Percentiles rank a stretch among this genome's conserved stretches.
Conservation (phyloP, 2,329 filamentous ascomycete genomes). For the Cytospora chrysosperma region DNA sequence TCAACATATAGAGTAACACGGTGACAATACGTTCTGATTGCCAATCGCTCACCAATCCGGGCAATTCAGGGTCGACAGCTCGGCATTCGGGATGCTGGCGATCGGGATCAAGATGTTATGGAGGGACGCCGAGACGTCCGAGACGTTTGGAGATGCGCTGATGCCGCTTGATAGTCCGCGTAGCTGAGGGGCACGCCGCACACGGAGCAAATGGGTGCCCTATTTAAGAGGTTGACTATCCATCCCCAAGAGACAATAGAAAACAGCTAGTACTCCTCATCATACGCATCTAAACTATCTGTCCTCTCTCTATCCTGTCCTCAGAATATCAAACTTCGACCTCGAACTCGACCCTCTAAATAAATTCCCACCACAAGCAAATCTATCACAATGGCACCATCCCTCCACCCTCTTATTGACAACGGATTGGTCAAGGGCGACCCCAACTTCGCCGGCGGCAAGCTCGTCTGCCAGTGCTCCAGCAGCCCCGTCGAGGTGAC, state of each 20-base stretch:
- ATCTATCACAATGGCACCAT: slow-evolving; percentile 35
- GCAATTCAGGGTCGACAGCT: not conserved
- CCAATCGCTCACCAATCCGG: not conserved
- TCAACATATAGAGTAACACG: too few relatives aligned
- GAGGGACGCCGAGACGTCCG: slow-evolving; percentile 3
- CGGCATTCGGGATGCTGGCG: slow-evolving; percentile 21
- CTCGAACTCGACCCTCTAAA: too few relatives aligned
- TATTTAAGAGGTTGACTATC: slow-evolving; percentile 3
- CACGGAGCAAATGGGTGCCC: not conserved
- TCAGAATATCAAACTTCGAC: too few relatives aligned
- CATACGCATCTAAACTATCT: too few relatives aligned
- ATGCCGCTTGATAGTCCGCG: slow-evolving; percentile 13
- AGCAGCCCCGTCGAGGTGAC: slow-evolving; percentile 56
- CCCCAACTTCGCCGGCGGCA: slow-evolving; percentile 57
- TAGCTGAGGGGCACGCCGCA: not conserved
- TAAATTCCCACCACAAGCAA: not conserved
- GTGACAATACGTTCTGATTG: not conserved
- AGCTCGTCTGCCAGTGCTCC: slow-evolving; percentile 60
- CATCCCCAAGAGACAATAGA: not conserved
- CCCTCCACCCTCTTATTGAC: slow-evolving; percentile 63
- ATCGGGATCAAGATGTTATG: not conserved
- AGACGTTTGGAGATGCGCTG: slow-evolving; percentile 11
- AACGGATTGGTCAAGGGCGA: slow-evolving; percentile 58
- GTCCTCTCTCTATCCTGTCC: too few relatives aligned
- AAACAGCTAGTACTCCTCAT: too few relatives aligned